These are phyloP conservation scores for Amylostereum chailletii DNA, from an alignment of 1,284 basidiomycete species.

Conservation along the genomic window DNA sequence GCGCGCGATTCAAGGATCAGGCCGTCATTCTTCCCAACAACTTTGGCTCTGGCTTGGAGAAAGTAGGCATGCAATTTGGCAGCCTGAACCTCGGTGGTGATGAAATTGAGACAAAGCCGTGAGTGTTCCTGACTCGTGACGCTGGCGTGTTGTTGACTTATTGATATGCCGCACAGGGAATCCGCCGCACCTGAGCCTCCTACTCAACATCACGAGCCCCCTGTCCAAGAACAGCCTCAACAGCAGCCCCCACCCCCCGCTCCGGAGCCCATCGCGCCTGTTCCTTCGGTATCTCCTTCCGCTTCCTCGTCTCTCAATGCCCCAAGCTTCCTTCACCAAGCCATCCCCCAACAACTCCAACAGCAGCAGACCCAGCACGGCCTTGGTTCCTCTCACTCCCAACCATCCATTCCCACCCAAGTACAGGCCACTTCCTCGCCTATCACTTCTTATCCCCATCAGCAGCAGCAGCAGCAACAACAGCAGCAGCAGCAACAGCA, in stretches of 20 bases:
- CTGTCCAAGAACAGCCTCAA: constrained; percentile 11
- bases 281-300: constrained; percentile 21
- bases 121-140: constrained; percentile 18
- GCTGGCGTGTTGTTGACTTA: not conserved
- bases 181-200: constrained; percentile 20
- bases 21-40: constrained; percentile 67
- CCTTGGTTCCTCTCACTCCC: constrained; percentile 30
- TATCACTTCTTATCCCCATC: constrained; percentile 32
- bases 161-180: constrained; percentile 9
- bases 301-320: constrained; percentile 22
- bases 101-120: constrained; percentile 42
- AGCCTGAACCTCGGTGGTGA: constrained; percentile 67
- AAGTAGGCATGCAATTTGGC: constrained; percentile 78
- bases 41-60: constrained; percentile 55
- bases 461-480: constrained; percentile 20
- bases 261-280: constrained; percentile 14
- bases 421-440: constrained; percentile 20
- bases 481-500: constrained; percentile 14
- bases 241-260: constrained; percentile 12
- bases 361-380: constrained; percentile 24
- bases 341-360: constrained; percentile 33
- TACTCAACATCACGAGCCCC: constrained; percentile 12
- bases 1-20: constrained; percentile 63
- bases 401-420: constrained; percentile 19
- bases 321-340: constrained; percentile 34